Evolutionary conservation across 305 asterid genomes (phyloP).

Genomic region (Fraxinus paxiana): DNA sequence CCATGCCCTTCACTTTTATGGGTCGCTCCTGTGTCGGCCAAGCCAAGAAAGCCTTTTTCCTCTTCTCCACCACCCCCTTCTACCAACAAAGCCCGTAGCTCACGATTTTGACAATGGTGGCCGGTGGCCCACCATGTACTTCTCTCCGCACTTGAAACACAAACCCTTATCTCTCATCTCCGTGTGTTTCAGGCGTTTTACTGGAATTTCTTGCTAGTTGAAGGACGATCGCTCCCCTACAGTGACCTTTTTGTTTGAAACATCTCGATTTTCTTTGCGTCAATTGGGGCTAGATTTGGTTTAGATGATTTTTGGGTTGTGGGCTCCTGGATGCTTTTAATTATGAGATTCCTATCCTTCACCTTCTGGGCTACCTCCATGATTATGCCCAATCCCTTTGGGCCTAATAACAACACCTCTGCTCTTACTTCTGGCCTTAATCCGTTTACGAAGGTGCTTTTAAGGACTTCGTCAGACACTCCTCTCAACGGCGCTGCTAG

Average conservation of each 20-base stretch:
- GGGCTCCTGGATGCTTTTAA: neutral
- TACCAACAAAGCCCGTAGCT: neutral
- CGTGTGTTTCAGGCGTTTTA: neutral
- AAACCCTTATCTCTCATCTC: neutral
- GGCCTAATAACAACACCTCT: neutral
- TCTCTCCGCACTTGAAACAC: neutral
- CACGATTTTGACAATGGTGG: neutral
- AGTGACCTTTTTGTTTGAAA: neutral
- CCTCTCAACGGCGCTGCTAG: neutral
- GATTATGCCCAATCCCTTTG: neutral
- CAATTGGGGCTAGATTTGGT: neutral
- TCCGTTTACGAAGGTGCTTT: neutral
- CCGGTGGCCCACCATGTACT: neutral
- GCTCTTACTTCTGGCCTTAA: neutral
- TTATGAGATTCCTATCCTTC: neutral
- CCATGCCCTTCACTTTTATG: neutral
- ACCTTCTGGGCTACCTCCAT: neutral
- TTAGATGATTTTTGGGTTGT: neutral
- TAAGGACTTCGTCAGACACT: neutral
- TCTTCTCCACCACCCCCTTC: neutral
- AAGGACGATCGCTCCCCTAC: neutral
- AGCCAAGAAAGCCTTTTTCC: neutral
- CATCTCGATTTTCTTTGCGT: neutral
- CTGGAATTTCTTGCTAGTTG: neutral
- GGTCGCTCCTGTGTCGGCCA: neutral